A percentile compares a stretch with the other conserved stretches of the same genome.
phyloP scores from a whole-genome alignment of 2,329 filamentous ascomycete genomes.

The Monosporascus ibericus region DNA sequence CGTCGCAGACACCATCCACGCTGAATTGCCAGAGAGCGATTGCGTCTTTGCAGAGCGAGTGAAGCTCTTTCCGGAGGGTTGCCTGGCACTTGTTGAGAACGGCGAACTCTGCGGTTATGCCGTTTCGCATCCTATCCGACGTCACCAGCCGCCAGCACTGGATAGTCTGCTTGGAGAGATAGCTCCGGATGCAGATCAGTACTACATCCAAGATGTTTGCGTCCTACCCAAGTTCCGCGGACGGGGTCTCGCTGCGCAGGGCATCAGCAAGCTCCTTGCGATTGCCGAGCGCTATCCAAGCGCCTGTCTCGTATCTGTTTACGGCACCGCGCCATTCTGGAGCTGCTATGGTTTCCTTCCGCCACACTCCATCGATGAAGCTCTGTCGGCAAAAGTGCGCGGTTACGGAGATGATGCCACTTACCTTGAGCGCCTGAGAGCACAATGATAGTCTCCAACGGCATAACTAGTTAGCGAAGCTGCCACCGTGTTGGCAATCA shows the following conservation, averaged over 20 bases:
- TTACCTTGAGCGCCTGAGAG: slow-evolving; percentile 16
- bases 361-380: slow-evolving; percentile 11
- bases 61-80: slow-evolving; percentile 28
- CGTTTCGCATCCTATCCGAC: slow-evolving; percentile 30
- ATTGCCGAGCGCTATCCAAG: slow-evolving; percentile 20
- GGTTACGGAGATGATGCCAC: slow-evolving; percentile 27
- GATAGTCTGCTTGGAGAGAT: slow-evolving; percentile 24
- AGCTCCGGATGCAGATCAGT: slow-evolving; percentile 24
- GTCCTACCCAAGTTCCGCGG: slow-evolving; percentile 23
- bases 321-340: slow-evolving; percentile 29
- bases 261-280: slow-evolving; percentile 17
- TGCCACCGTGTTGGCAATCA: no score
- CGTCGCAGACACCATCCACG: slow-evolving; percentile 24
- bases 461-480: no score
- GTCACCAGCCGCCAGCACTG: slow-evolving; percentile 23
- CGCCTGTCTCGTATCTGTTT: slow-evolving; percentile 29
- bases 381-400: slow-evolving; percentile 22
- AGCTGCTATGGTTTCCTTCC: slow-evolving; percentile 24
- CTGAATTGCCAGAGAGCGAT: slow-evolving; percentile 24
- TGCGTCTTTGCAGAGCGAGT: slow-evolving; percentile 26
- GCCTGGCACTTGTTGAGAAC: slow-evolving; percentile 21
- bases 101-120: slow-evolving; percentile 26
- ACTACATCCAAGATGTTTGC: slow-evolving; percentile 32
- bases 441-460: no score
- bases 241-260: slow-evolving; percentile 17